Evolutionary conservation across 768 basidiomycete species (phyloP), one percentile per base, ranked within the genome.

Genomic region (Dioszegia hungarica): DNA sequence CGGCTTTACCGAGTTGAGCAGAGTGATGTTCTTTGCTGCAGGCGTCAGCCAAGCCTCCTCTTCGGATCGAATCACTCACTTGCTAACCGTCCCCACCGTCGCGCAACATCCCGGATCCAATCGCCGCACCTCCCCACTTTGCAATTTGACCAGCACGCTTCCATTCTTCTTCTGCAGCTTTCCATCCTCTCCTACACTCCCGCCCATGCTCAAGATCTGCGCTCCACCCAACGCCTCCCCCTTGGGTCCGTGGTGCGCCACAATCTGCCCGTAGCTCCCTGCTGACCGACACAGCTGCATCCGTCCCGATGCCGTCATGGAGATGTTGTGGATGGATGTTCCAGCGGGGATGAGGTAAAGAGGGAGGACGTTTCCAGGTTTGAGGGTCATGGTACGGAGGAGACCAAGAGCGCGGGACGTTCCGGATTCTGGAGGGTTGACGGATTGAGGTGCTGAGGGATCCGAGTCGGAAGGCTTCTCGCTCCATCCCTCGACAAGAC

Each of bases 321-420:
- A 80, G 60, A 99, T 81, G 68, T 83, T 86, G 81, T 97, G 92
- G 59, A 98, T 84, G 72, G 88, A 82, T 9, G 92, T 95, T 83
- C 79, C 92, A n/a, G 87, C 82, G 1, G 95, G 95, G 60, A 98
- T 90, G 60, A 95, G 84, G 40, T 86, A 85, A 43, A 99, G 79
- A 0, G 90, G 92, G 14, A 99, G 84, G 49, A 93, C 91, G 70
- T 98, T 97, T 43, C 95, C 95, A 0, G 88, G 85, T 70, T 88
- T 87, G 75, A 97, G 77, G 2, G 90, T 90, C 72, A 85, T 77
- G 0, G 87, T 83, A 24, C 93, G 88, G 31, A 97, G 82, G 33
- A 90, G 79, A 79, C 91, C 90, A 29, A 93, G 77, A 1, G 89
- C 88, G 49, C 95, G 84, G 29, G 72, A 57, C 24, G 56, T 57